These are phyloP conservation scores for Aspergillus transmontanensis DNA, from an alignment of 2,329 filamentous ascomycete species.

Conservation along the genomic window DNA sequence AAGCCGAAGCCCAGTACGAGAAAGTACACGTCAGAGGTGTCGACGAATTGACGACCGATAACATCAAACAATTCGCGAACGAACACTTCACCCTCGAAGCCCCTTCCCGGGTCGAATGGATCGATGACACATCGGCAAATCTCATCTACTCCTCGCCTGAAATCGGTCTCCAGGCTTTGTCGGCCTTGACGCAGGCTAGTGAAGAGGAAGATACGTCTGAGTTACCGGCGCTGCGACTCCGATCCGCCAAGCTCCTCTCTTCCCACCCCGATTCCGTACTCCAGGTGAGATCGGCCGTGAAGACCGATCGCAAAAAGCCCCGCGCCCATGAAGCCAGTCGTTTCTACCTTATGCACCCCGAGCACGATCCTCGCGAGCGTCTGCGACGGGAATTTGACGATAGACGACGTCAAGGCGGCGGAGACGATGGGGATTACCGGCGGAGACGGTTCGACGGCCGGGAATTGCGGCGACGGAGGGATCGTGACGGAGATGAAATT, in stretches of 20 bases:
- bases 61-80: constrained; percentile 74
- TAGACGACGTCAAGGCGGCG: constrained; percentile 41
- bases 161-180: constrained; percentile 57
- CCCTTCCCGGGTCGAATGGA: constrained; percentile 79
- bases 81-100: constrained; percentile 63
- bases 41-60: constrained; percentile 75
- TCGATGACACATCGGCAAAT: constrained; percentile 90
- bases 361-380: constrained; percentile 79
- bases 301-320: constrained; percentile 75
- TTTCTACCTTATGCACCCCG: constrained; percentile 90
- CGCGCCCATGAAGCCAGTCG: constrained; percentile 80
- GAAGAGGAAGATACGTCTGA: constrained; percentile 46
- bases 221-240: constrained; percentile 62
- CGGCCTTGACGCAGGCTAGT: constrained; percentile 47
- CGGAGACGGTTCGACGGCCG: constrained; percentile 64
- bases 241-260: constrained; percentile 70
- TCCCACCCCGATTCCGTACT: constrained; percentile 70
- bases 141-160: constrained; percentile 68
- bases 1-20: constrained; percentile 38
- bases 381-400: constrained; percentile 58
- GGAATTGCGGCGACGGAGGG: constrained; percentile 48
- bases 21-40: constrained; percentile 86
- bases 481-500: constrained; percentile 54
- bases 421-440: constrained; percentile 47
- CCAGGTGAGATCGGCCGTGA: constrained; percentile 72